A percentile compares a stretch with the other conserved stretches of the same genome.
Evolutionary conservation across 768 basidiomycete genomes (phyloP).

Genomic region (Chalciporus pseudorubinellus): DNA sequence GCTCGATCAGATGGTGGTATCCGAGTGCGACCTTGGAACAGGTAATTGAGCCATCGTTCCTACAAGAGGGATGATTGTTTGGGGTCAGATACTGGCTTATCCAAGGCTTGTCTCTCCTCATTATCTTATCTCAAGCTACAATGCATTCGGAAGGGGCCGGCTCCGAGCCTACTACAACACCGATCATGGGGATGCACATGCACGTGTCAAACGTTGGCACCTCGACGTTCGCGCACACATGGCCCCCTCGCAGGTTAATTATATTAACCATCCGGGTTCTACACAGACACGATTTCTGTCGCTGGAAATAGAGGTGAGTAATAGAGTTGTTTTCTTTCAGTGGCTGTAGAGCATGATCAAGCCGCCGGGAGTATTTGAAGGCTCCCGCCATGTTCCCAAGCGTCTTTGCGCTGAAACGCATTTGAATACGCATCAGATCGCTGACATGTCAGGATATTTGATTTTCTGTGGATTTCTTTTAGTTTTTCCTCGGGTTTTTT

Average conservation of each 20-base stretch:
- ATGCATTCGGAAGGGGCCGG: not conserved
- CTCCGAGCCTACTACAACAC: not conserved
- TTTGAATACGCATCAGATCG: too few species aligned
- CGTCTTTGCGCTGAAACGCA: not conserved
- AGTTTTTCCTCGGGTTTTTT: not conserved
- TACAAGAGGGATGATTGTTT: too few species aligned
- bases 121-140: not conserved
- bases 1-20: not conserved
- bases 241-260: constrained; percentile 7
- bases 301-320: constrained; percentile 17
- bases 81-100: not conserved
- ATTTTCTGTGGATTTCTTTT: not conserved
- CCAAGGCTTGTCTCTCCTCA: too few species aligned
- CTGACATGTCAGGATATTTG: not conserved
- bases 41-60: not conserved
- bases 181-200: not conserved
- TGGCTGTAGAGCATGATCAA: constrained; percentile 4
- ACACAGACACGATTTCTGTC: constrained; percentile 1
- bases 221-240: constrained; percentile 9
- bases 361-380: not conserved
- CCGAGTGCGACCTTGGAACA: not conserved
- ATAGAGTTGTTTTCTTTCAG: constrained; percentile 17
- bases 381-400: not conserved
- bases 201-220: not conserved
- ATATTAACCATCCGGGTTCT: not conserved